Percentiles rank a stretch among this genome's conserved stretches.
Conservation (phyloP, 2,329 filamentous ascomycete species). For the Penicillium sp. region DNA sequence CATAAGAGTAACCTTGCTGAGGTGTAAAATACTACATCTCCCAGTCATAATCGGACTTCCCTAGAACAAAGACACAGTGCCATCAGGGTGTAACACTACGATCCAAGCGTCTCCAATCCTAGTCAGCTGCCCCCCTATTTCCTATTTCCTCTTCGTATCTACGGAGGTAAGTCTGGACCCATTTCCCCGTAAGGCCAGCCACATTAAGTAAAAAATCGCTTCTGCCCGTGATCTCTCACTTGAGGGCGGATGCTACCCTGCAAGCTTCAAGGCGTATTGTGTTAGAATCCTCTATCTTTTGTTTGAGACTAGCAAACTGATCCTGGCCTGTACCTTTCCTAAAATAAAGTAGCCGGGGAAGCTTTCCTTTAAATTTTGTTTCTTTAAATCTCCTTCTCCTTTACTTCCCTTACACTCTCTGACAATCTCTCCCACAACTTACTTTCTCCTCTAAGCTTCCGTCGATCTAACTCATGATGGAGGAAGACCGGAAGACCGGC, state of each 20-base stretch:
- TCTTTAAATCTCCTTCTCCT: neutral
- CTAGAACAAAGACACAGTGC: constrained; percentile 7
- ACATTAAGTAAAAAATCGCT: neutral
- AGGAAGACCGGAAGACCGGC: neutral
- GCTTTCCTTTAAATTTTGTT: neutral
- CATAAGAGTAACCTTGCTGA: constrained; percentile 1
- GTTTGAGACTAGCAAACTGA: neutral
- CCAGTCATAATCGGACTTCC: neutral
- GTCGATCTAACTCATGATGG: constrained; percentile 1
- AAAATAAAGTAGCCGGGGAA: neutral
- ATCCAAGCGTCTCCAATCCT: constrained; percentile 16
- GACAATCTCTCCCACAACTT: neutral
- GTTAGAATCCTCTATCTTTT: neutral
- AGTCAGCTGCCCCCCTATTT: neutral
- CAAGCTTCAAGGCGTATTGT: neutral
- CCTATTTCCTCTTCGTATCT: neutral
- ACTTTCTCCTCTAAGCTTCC: neutral
- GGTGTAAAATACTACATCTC: constrained; percentile 4
- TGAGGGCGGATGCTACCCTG: constrained; percentile 6
- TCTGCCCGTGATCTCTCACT: neutral
- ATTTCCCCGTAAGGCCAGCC: neutral
- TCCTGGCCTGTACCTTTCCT: neutral
- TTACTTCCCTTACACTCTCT: too few relatives aligned
- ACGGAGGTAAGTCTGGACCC: neutral
- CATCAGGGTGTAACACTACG: constrained; percentile 22